Percentiles rank a stretch among this genome's conserved stretches.
phyloP scores from a whole-genome alignment of 495 filamentous ascomycete genomes.

The Xylaria castorea region DNA sequence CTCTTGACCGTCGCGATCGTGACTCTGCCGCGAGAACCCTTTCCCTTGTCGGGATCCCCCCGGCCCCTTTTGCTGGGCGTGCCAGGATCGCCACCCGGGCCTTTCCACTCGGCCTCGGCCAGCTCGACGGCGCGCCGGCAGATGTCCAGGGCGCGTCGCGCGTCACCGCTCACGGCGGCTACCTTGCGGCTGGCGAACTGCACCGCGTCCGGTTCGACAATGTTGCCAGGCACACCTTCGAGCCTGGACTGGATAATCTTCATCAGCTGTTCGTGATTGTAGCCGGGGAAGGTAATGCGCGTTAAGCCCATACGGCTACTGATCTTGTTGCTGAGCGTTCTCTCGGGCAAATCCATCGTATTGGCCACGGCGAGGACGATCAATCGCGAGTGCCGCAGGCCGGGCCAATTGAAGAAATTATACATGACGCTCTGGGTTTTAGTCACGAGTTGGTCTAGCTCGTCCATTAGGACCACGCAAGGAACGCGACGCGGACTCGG shows the following conservation, averaged over 20 bases:
- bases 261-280: conserved; percentile 98
- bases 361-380: conserved; percentile 98
- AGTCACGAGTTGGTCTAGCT: conserved; percentile 96
- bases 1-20: conserved; percentile 92
- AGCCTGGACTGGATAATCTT: conserved; percentile 92
- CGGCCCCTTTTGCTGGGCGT: conserved; percentile 50
- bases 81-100: conserved; percentile 39
- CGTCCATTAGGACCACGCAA: conserved; percentile 98
- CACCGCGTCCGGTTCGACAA: conserved; percentile 91
- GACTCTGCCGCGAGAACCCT: conserved; percentile 60
- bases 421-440: conserved; percentile 99
- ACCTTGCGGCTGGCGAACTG: conserved; percentile 98
- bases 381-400: conserved; percentile 83
- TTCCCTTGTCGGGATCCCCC: conserved; percentile 30
- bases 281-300: conserved; percentile 95
- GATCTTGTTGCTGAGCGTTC: conserved; percentile 98
- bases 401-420: conserved; percentile 99
- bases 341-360: conserved; percentile 98
- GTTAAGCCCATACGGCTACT: conserved; percentile 87
- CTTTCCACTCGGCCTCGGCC: conserved; percentile 73
- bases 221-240: conserved; percentile 82
- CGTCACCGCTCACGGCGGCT: conserved; percentile 93
- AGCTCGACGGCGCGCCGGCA: conserved; percentile 95
- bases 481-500: conserved; percentile 90
- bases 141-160: conserved; percentile 90